A percentile compares a stretch with the other conserved stretches of the same genome.
Conservation (phyloP, 2,329 filamentous ascomycete genomes). For the Fusarium incarnatum region DNA sequence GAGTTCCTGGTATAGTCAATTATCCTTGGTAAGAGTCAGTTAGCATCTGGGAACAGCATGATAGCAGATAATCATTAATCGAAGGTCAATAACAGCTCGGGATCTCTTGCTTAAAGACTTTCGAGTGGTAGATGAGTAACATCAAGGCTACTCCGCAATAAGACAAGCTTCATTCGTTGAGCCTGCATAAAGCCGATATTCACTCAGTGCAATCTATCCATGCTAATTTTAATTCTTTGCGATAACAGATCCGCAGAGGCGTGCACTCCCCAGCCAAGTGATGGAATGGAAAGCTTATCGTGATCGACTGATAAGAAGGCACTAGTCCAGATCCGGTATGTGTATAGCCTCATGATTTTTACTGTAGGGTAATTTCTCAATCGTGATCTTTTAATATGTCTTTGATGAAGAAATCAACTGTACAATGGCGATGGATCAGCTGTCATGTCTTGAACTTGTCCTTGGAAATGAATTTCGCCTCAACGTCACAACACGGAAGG, state of each 20-base stretch:
- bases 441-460: accelerated
- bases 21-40: accelerated
- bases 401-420: accelerated
- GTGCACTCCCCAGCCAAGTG: neutral
- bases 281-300: neutral
- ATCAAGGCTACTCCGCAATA: too few relatives aligned
- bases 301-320: neutral
- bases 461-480: neutral
- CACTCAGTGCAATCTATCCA: too few relatives aligned
- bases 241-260: neutral
- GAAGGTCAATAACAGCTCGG: too few relatives aligned
- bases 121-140: too few relatives aligned
- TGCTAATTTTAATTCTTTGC: too few relatives aligned
- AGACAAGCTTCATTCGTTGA: neutral
- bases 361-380: neutral
- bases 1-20: constrained; percentile 53
- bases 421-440: neutral
- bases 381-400: neutral
- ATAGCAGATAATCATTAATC: too few relatives aligned
- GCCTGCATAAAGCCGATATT: neutral
- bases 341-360: neutral
- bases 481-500: neutral
- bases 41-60: accelerated
- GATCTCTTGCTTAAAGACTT: too few relatives aligned
- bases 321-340: neutral